phyloP scores from a whole-genome alignment of 164 flowering plant genomes.

The Echeveria elegans region DNA sequence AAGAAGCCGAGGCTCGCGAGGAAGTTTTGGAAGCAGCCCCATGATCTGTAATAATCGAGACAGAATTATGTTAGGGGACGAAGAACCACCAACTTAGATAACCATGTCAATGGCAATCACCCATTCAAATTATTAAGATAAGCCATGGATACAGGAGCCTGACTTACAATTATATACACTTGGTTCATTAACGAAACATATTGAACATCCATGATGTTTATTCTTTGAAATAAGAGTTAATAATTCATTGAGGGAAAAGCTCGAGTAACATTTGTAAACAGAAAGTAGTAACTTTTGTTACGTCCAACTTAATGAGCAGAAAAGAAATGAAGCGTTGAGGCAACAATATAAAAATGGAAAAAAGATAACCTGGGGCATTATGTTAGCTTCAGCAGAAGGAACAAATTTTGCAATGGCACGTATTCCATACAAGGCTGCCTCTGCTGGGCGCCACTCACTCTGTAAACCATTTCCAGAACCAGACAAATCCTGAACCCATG shows the following conservation, averaged over 20 bases:
- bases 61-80: neutral
- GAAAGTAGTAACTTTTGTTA: neutral
- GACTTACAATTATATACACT: neutral
- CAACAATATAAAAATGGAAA: neutral
- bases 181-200: neutral
- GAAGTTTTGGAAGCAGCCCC: conserved; percentile 74
- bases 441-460: conserved; percentile 80
- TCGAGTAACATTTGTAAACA: neutral
- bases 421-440: conserved; percentile 90
- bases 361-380: conserved; percentile 82
- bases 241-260: neutral
- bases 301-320: neutral
- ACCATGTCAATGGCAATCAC: neutral
- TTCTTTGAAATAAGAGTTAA: neutral
- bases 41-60: conserved; percentile 45
- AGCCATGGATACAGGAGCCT: neutral
- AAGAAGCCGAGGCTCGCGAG: conserved; percentile 75
- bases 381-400: conserved; percentile 61
- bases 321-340: neutral
- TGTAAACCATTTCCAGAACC: conserved; percentile 36
- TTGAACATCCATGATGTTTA: neutral
- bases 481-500: conserved; percentile 37
- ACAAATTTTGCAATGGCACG: conserved; percentile 78
- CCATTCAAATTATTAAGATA: too few relatives aligned
- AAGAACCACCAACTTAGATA: neutral